Percentiles rank a stretch among this genome's conserved stretches.
Evolutionary conservation across 2,329 filamentous ascomycete species (phyloP).

Genomic region (Didymella sp.): DNA sequence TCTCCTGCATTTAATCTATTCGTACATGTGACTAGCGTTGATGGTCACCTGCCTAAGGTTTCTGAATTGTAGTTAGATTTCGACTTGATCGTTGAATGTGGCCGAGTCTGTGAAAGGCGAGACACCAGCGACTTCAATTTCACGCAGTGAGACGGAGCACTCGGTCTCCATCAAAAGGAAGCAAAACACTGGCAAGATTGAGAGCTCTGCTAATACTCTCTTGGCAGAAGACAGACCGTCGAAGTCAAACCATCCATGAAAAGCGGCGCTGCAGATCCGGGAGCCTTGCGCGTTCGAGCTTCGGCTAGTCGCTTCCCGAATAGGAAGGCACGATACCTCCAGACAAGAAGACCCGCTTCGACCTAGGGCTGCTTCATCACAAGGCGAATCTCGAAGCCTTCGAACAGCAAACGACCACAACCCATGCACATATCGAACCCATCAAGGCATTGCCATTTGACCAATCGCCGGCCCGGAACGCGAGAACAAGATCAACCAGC

Average conservation of each 20-base stretch:
- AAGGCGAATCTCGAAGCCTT: background rate
- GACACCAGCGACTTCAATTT: background rate
- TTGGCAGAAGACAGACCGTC: background rate
- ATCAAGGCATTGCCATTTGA: background rate
- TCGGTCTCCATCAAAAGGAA: background rate
- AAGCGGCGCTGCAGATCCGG: background rate
- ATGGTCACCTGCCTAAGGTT: no score
- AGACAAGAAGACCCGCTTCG: background rate
- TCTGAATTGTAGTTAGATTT: background rate
- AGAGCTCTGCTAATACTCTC: no score
- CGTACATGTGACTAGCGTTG: background rate
- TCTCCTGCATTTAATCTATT: conserved; percentile 8
- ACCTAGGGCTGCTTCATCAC: background rate
- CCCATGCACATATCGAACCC: background rate
- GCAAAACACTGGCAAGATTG: background rate
- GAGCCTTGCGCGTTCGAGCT: background rate
- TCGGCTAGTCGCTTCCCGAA: conserved; percentile 5
- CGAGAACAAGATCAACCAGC: background rate
- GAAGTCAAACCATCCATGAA: background rate
- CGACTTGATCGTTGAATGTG: background rate
- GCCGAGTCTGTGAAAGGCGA: background rate
- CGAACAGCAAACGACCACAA: background rate
- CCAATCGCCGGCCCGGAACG: background rate
- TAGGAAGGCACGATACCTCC: conserved; percentile 5
- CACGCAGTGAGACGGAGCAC: background rate